Evolutionary conservation across 306 rosid genomes (phyloP).

Genomic region (Abrus pulchellus): DNA sequence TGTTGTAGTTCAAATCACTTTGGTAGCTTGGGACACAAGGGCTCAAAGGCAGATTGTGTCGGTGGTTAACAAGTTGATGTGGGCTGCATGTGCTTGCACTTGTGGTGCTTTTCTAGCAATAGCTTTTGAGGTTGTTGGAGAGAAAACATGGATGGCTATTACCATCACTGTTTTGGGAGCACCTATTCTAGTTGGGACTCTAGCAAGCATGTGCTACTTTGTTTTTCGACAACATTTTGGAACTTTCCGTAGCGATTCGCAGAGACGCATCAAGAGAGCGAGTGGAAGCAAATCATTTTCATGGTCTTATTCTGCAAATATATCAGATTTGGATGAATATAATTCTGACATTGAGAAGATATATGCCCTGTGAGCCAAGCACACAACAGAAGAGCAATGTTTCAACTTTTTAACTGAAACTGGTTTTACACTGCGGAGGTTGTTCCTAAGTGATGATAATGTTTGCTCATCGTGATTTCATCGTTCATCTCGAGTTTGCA

Average conservation of each 20-base stretch:
- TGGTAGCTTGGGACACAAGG: constrained; percentile 97
- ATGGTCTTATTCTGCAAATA: constrained; percentile 87
- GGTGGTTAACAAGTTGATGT: constrained; percentile 93
- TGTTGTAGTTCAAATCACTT: constrained; percentile 94
- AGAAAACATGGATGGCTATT: constrained; percentile 80
- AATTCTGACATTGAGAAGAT: constrained; percentile 88
- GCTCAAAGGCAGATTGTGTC: constrained; percentile 96
- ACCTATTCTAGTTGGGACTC: constrained; percentile 84
- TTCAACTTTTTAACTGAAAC: constrained; percentile 47
- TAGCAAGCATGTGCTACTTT: constrained; percentile 89
- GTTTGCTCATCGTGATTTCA: background rate
- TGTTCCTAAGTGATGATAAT: background rate
- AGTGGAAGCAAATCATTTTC: constrained; percentile 93
- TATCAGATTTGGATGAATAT: constrained; percentile 82
- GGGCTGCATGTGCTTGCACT: constrained; percentile 98
- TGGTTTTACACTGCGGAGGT: constrained; percentile 1
- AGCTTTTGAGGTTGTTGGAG: constrained; percentile 84
- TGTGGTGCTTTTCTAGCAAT: constrained; percentile 86
- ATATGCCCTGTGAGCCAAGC: constrained; percentile 66
- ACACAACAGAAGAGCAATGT: constrained; percentile 17
- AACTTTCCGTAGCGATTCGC: constrained; percentile 68
- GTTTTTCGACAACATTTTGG: constrained; percentile 90
- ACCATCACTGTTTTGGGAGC: constrained; percentile 77
- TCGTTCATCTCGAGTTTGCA: constrained; percentile 25
- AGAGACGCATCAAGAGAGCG: constrained; percentile 81